Percentiles rank a stretch among this genome's conserved stretches.
These are phyloP conservation scores for Colletotrichum abscissum DNA, from an alignment of 2,329 filamentous ascomycete genomes.

Conservation along the genomic window DNA sequence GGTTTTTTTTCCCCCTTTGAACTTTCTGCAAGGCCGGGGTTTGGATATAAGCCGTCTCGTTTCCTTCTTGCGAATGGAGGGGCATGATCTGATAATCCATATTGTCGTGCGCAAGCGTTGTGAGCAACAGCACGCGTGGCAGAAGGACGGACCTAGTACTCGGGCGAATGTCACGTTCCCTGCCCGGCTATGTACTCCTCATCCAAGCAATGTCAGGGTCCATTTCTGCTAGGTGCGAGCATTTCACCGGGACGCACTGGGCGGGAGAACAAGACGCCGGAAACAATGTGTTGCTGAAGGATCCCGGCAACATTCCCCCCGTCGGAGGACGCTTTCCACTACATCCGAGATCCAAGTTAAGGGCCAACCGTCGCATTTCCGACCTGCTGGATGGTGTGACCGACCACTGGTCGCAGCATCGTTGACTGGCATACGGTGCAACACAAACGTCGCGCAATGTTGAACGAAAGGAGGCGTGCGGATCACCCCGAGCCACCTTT, in stretches of 20 bases:
- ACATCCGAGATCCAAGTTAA: neutral
- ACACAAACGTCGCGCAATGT: constrained; percentile 42
- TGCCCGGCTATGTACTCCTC: neutral
- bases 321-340: neutral
- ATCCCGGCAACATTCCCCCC: constrained; percentile 8
- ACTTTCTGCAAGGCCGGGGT: neutral
- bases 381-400: constrained; percentile 32
- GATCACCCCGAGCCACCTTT: constrained; percentile 6
- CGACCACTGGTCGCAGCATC: constrained; percentile 35
- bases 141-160: neutral
- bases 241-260: neutral
- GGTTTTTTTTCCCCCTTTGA: neutral
- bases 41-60: neutral
- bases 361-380: constrained; percentile 26
- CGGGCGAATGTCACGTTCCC: neutral
- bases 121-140: neutral
- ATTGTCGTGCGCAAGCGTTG: neutral
- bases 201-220: neutral
- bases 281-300: constrained; percentile 6
- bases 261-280: neutral
- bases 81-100: constrained; percentile 1
- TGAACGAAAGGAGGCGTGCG: constrained; percentile 29
- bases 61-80: neutral
- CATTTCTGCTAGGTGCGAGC: neutral
- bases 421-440: constrained; percentile 38